Percentiles rank a stretch among this genome's conserved stretches.
Conservation (phyloP, 2,329 filamentous ascomycete genomes). For the Rhynchosporium graminicola region DNA sequence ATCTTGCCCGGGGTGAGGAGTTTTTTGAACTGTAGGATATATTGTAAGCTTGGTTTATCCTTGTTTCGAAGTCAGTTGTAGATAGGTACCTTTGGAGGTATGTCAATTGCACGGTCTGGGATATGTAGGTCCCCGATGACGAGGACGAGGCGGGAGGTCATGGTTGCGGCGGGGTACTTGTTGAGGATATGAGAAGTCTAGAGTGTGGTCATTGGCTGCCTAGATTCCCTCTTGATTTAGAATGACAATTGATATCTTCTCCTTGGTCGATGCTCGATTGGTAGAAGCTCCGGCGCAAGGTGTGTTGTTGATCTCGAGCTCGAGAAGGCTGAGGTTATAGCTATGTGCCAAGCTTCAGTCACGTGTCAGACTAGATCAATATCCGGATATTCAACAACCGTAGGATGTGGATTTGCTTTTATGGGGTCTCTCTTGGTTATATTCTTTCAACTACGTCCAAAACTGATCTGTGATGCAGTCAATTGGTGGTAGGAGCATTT, state of each 20-base stretch:
- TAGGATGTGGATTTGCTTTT: too few relatives aligned
- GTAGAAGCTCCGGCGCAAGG: constrained; percentile 26
- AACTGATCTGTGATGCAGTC: not conserved
- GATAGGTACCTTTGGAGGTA: constrained; percentile 74
- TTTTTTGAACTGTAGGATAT: constrained; percentile 69
- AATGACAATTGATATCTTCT: constrained; percentile 8
- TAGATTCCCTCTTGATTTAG: not conserved
- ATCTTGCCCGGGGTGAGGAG: constrained; percentile 83
- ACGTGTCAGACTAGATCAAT: not conserved
- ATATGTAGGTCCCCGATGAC: constrained; percentile 94
- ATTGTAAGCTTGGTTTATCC: constrained; percentile 19
- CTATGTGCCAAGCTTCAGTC: not conserved
- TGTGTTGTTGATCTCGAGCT: constrained; percentile 7
- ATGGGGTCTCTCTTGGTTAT: too few relatives aligned
- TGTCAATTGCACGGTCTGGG: constrained; percentile 86
- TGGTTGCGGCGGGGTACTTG: constrained; percentile 39
- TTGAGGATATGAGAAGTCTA: constrained; percentile 17
- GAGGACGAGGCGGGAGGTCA: constrained; percentile 86
- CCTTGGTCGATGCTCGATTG: constrained; percentile 6
- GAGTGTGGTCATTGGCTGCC: constrained; percentile 7
- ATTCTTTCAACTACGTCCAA: too few relatives aligned
- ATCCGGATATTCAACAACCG: too few relatives aligned
- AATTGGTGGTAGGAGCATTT: too few relatives aligned
- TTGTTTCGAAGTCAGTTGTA: constrained; percentile 16
- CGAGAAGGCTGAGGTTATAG: constrained; percentile 7